Percentiles rank a stretch among this genome's conserved stretches.
These are phyloP conservation scores for Trebouxiophyceae sp. DNA, from an alignment of 163 green algal genomes.

Conservation along the genomic window DNA sequence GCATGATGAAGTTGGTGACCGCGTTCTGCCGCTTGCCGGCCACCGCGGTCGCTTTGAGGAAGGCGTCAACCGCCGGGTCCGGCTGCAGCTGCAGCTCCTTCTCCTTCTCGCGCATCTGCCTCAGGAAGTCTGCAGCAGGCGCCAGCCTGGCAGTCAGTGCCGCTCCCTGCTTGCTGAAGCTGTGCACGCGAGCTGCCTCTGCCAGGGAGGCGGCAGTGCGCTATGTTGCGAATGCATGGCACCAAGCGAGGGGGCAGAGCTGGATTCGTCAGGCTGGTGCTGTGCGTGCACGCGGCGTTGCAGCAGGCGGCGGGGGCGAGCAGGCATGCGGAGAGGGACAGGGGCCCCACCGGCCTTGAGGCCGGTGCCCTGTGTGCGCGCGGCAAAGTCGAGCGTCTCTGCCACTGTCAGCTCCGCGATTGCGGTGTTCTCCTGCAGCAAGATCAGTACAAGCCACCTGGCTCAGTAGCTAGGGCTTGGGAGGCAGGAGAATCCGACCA, in stretches of 20 bases:
- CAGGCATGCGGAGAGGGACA: neutral
- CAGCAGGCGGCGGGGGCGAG: too few species aligned
- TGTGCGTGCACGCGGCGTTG: too few species aligned
- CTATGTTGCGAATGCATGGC: neutral
- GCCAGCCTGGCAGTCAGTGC: neutral
- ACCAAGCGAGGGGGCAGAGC: neutral
- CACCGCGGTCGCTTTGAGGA: slow-evolving; percentile 33
- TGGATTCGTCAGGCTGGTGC: neutral
- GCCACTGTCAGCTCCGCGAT: slow-evolving; percentile 72
- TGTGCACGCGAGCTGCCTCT: neutral
- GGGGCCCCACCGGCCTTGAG: neutral
- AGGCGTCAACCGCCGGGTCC: slow-evolving; percentile 39
- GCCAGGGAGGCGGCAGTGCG: neutral
- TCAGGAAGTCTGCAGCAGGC: slow-evolving; percentile 28
- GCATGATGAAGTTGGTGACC: slow-evolving; percentile 23
- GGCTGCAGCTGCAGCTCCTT: slow-evolving; percentile 31
- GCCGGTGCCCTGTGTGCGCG: slow-evolving; percentile 18
- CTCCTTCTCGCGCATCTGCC: slow-evolving; percentile 38
- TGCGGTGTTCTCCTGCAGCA: slow-evolving; percentile 40
- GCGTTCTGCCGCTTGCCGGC: slow-evolving; percentile 26
- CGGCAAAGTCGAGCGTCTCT: slow-evolving; percentile 75
- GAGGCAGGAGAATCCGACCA: neutral
- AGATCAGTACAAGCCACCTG: neutral
- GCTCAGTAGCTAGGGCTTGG: neutral
- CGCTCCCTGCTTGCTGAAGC: neutral